Conservation (phyloP, 179 eudicot species). For the Corrigiola litoralis region DNA sequence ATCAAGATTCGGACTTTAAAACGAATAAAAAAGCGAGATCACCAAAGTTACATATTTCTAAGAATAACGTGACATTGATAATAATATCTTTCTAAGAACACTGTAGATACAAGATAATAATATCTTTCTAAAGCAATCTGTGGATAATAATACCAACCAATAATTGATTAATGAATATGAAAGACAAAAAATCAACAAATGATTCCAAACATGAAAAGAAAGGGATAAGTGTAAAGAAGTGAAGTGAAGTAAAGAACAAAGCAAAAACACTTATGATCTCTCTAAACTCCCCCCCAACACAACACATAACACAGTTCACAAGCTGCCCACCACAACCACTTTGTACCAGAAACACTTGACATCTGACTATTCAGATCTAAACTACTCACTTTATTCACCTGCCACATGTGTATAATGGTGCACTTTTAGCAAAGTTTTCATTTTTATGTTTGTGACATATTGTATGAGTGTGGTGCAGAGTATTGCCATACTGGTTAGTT, state of each 20-base stretch:
- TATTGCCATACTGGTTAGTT: conserved; percentile 15
- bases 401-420: too few species aligned
- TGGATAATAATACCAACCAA: too few species aligned
- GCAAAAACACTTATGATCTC: conserved; percentile 3
- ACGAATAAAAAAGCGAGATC: too few species aligned
- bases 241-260: conserved; percentile 7
- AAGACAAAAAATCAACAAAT: background rate
- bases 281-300: background rate
- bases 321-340: conserved; percentile 1
- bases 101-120: too few species aligned
- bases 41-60: too few species aligned
- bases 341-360: conserved; percentile 10
- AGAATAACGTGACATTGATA: too few species aligned
- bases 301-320: background rate
- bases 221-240: background rate
- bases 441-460: background rate
- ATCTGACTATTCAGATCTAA: conserved; percentile 7
- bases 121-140: too few species aligned
- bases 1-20: too few species aligned
- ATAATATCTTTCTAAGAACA: too few species aligned
- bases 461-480: conserved; percentile 13
- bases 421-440: background rate
- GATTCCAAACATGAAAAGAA: background rate
- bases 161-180: too few species aligned
- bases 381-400: background rate